A percentile compares a stretch with the other conserved stretches of the same genome.
Conservation (phyloP, 225 moss, liverwort and hornwort species). For the Bryum argenteum region DNA sequence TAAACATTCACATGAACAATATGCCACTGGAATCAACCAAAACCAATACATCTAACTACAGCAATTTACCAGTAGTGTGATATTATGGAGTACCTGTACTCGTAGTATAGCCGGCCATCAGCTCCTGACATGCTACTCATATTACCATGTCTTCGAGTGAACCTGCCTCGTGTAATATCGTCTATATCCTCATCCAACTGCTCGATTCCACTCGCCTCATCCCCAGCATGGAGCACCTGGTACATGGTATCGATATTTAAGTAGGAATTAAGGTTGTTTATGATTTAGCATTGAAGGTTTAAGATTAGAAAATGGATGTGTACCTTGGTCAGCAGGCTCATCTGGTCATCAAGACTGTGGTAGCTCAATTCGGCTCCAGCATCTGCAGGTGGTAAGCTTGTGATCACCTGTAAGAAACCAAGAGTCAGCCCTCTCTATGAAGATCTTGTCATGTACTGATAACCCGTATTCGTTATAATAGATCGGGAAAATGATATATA, state of each 20-base stretch:
- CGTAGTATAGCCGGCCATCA: conserved; percentile 91
- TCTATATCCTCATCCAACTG: conserved; percentile 90
- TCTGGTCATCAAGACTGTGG: conserved; percentile 74
- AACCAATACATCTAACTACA: too few species aligned
- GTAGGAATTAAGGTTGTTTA: too few species aligned
- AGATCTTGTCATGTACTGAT: too few species aligned
- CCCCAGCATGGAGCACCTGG: conserved; percentile 96
- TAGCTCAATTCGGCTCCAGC: conserved; percentile 78
- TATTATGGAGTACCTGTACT: conserved; percentile 64
- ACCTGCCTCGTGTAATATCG: conserved; percentile 76
- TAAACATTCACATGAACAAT: too few species aligned
- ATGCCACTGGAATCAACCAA: background rate
- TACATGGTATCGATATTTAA: too few species aligned
- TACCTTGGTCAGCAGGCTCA: conserved; percentile 87
- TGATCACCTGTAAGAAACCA: conserved; percentile 66
- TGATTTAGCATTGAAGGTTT: too few species aligned
- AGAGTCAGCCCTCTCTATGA: background rate
- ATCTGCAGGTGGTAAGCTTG: conserved; percentile 86
- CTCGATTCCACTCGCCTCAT: conserved; percentile 87
- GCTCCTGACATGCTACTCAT: conserved; percentile 92
- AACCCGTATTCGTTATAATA: background rate
- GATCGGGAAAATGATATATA: background rate
- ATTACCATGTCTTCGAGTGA: conserved; percentile 70
- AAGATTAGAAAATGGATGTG: background rate
- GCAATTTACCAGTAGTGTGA: background rate